Base-by-base conservation (phyloP, 2,329 filamentous ascomycete species). In the Aureobasidium sp. region DNA sequence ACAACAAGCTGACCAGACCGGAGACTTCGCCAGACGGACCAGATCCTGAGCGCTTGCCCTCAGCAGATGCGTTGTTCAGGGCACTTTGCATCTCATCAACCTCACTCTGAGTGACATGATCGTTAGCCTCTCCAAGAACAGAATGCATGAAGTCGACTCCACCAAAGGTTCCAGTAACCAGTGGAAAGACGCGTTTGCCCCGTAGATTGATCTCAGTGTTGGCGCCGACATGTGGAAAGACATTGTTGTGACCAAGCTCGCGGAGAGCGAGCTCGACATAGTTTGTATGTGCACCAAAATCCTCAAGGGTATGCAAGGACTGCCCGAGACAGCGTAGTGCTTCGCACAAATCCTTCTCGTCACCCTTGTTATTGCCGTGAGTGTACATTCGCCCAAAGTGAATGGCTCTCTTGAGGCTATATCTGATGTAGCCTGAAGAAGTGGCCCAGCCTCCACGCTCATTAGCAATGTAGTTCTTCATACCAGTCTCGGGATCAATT, bases 111-210 rank as follows among this genome's bases (percentile, higher is more conserved):
- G 88, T 92, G 64, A 92, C 80, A 78, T 96, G 96, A 75, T 97
- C 92, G 42, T 88, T 89, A 57, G 96, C 85, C 68, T 87, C 84
- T 61, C 84, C 84, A 67, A 85, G 89, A 34, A 96, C 91, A 0
- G 89, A 94, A 77, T 96, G 91, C 64, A 96, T 79, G 77, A 97
- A 97, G 71, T 97, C 93, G 15, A 96, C 92, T 66, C 92, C 92
- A 65, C 92, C 92, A 74, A 97, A 97, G 7, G 92, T 97, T 64
- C 93, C 92, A 1, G 92, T 97, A 48, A 96, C 83, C 64, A 93
- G 78, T 7, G 92, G 92, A 69, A 89, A 96, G 64, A 96, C 89
- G 25, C 81, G 80, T 62, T 84, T 87, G 48, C 89, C 91, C 37
- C 82, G 79, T 31, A 97, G 81, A 49, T 84, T 79, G 31, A 96